Evolutionary conservation across 495 filamentous ascomycete species (phyloP), one percentile per base, ranked within the genome.

Genomic region (Aspergillus bridgeri): DNA sequence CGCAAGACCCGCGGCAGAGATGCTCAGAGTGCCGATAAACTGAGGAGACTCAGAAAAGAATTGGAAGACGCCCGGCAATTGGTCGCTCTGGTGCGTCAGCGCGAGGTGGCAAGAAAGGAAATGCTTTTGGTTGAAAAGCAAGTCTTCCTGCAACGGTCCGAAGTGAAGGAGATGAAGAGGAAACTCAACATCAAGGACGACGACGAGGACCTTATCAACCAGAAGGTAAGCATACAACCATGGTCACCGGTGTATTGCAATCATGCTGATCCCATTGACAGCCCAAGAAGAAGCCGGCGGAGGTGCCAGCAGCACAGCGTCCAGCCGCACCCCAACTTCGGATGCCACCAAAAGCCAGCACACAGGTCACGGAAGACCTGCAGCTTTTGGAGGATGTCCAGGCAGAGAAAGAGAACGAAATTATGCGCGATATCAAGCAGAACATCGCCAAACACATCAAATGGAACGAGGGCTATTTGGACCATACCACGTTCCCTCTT

Each of bases 1-100:
- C 87, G 94, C 62, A 98, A 97, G 75, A 98, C 94, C 29, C 86
- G 94, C 65, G 89, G 91, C 48, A 83, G 94, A 65, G 95, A 98
- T 79, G 89, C 90, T 18, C 92, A 96, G 67, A 92, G 90, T 62
- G 89, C 87, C 52, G 94, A 98, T 65, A 98, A 96, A 71, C 81
- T 98, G 60, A 92, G 92, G 76, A 88, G 88, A 64, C 78, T 98
- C 61, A 85, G 94, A 59, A 92, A 88, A 68, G 95, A 98, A 71
- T 74, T 97, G 43, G 95, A 98, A 76, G 89, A 93, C 60, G 90
- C 88, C 52, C 86, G 92, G 33, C 83, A 91, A 63, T 75, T 98
- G 49, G 81, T 96, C 56, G 76, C 85, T 25, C 76, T 91, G 66
- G 85, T 94, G 52, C 83, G 84, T 52, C 83, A 87, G 63, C 84